Base-by-base conservation (phyloP, 2,329 filamentous ascomycete species). In the Ceratocystiopsis brevicomis region DNA sequence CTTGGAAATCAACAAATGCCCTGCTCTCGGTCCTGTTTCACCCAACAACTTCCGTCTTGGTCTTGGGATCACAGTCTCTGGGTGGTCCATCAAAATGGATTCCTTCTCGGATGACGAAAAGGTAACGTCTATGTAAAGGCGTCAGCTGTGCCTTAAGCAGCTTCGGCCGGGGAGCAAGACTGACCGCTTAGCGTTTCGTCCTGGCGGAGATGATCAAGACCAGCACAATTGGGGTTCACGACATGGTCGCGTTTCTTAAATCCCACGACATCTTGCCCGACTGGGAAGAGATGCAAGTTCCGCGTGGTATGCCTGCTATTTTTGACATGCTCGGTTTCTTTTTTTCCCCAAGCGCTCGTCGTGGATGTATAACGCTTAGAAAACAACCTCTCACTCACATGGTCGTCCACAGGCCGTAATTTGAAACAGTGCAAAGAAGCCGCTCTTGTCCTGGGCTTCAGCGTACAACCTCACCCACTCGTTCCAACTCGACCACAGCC, bases 191-290 rank as follows among this genome's bases (percentile, higher is more conserved):
- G 71, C 68, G 69, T 48, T 72, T 72, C 53, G 59, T 74, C 47
- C 62, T 75, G 44, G 67, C 63, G 45, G 71, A 75, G 56, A 68
- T 73, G 51, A 67, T 75, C 56, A 75, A 73, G 51, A 62, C 61
- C 47, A 74, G 69, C 57, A 56, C 61, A 30, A 56, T 73, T 46
- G 64, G 70, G 44, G 53, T 71, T 19, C 54, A 59, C 12, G 55
- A 54, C 16, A 55, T 75, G 30, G 61, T 65, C 17, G 57, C 58
- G 13, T 71, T 75, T 47, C 59, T 74, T 50, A 64, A 56, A 42
- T 38, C 46, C 21, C 51, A 52, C 39, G 50, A 49, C 12, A 50
- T 59, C 16, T 46, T 53, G 38, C 56, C 58, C 33, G 51, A 59
- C 47, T 61, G 58, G 58, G 43, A 53, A 35, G 49, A 52, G 18